phyloP scores from a whole-genome alignment of 2,329 filamentous ascomycete species.

The Trichoderma sp. region DNA sequence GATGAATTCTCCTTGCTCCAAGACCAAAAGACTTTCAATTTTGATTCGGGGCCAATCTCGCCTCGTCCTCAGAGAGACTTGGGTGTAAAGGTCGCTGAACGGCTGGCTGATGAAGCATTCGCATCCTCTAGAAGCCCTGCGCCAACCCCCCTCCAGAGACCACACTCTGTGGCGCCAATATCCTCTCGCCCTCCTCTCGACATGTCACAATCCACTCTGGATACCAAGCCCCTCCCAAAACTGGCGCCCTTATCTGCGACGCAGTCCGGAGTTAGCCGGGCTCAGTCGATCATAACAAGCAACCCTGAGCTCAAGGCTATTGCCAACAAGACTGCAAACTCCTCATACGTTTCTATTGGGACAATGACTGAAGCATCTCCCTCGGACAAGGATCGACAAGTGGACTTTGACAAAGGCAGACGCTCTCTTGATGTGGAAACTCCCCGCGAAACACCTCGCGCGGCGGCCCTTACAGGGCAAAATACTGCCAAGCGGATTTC shows the following conservation, averaged over 20 bases:
- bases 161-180: slow-evolving; percentile 38
- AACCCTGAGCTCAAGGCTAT: slow-evolving; percentile 64
- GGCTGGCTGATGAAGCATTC: slow-evolving; percentile 84
- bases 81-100: slow-evolving; percentile 69
- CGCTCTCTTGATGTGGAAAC: slow-evolving; percentile 13
- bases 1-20: slow-evolving; percentile 92
- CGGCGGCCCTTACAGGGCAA: slow-evolving; percentile 10
- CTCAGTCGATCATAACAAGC: slow-evolving; percentile 64
- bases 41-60: slow-evolving; percentile 49
- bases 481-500: slow-evolving; percentile 17
- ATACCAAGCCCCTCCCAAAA: slow-evolving; percentile 40
- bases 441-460: not conserved
- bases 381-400: slow-evolving; percentile 1
- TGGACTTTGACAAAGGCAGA: slow-evolving; percentile 10
- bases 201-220: slow-evolving; percentile 31
- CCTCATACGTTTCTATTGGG: slow-evolving; percentile 60
- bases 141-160: slow-evolving; percentile 32
- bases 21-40: slow-evolving; percentile 81
- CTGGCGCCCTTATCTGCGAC: slow-evolving; percentile 44
- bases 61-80: slow-evolving; percentile 52
- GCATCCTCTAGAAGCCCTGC: slow-evolving; percentile 44
- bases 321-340: slow-evolving; percentile 44
- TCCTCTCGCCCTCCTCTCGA: slow-evolving; percentile 20
- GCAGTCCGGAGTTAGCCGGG: slow-evolving; percentile 57
- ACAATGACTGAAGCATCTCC: slow-evolving; percentile 45